Evolutionary conservation across 2,329 filamentous ascomycete genomes (phyloP).

Genomic region (Amylocarpus encephaloides): DNA sequence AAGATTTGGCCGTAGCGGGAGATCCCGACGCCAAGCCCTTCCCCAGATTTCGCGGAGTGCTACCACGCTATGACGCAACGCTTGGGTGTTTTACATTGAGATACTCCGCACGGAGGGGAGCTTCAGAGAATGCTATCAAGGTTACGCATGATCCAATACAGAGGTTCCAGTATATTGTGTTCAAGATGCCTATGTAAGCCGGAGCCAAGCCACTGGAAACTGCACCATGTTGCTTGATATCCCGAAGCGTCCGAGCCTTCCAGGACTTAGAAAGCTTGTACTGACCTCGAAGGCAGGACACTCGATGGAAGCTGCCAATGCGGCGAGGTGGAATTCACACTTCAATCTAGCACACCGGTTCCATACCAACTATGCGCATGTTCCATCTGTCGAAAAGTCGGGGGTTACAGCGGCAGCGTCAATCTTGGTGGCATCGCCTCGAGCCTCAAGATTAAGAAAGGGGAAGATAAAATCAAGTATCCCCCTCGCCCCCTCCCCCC

Average conservation of each 20-base stretch:
- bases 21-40: neutral
- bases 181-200: constrained; percentile 4
- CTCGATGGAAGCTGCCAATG: constrained; percentile 44
- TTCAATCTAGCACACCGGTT: constrained; percentile 40
- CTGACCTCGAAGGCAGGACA: constrained; percentile 30
- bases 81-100: no score
- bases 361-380: constrained; percentile 44
- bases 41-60: neutral
- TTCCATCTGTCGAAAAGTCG: constrained; percentile 43
- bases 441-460: constrained; percentile 37
- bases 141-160: neutral
- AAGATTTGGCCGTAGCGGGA: neutral
- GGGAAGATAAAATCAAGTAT: constrained; percentile 39
- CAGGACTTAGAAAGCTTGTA: neutral
- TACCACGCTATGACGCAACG: neutral
- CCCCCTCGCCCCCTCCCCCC: neutral
- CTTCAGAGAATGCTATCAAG: constrained; percentile 1
- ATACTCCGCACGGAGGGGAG: no score
- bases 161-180: no score
- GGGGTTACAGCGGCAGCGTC: constrained; percentile 39
- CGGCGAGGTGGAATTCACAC: constrained; percentile 39
- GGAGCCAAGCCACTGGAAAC: neutral
- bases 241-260: neutral
- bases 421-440: constrained; percentile 41
- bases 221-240: no score